These are phyloP conservation scores for Saccharum hybrid DNA, from an alignment of 202 grass and related monocot species.

Conservation along the genomic window DNA sequence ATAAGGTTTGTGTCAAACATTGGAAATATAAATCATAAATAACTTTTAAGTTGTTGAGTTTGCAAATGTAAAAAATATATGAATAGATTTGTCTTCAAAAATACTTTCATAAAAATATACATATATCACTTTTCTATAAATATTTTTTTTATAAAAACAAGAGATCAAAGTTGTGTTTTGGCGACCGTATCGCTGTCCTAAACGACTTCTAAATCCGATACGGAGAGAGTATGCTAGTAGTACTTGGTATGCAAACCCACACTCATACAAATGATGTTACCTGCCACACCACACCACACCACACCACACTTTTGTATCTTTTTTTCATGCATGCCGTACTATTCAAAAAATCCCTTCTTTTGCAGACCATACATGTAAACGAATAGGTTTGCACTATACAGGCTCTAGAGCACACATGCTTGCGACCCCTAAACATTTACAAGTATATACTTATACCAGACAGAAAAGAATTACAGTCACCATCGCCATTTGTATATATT, in stretches of 20 bases:
- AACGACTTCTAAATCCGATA: too few species aligned
- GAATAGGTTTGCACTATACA: not conserved
- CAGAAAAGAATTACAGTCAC: not conserved
- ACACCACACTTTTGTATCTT: too few species aligned
- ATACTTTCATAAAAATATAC: too few species aligned
- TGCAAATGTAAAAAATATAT: too few species aligned
- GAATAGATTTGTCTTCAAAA: too few species aligned
- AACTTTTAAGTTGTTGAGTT: too few species aligned
- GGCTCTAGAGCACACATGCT: not conserved
- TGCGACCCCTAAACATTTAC: slow-evolving; percentile 12
- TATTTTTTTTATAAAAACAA: too few species aligned
- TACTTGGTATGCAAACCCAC: not conserved
- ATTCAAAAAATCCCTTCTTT: not conserved
- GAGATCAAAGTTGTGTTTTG: too few species aligned
- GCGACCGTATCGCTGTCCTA: too few species aligned
- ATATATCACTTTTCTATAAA: too few species aligned
- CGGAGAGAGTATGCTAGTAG: not conserved
- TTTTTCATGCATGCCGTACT: slow-evolving; percentile 11
- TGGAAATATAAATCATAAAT: too few species aligned
- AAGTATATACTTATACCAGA: not conserved
- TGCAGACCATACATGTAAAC: slow-evolving; percentile 2
- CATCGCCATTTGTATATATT: not conserved
- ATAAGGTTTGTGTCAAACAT: too few species aligned
- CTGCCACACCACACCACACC: not conserved
- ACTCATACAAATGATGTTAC: not conserved